phyloP scores from a whole-genome alignment of 331 rosid genomes.

The Pyrus hybrid region DNA sequence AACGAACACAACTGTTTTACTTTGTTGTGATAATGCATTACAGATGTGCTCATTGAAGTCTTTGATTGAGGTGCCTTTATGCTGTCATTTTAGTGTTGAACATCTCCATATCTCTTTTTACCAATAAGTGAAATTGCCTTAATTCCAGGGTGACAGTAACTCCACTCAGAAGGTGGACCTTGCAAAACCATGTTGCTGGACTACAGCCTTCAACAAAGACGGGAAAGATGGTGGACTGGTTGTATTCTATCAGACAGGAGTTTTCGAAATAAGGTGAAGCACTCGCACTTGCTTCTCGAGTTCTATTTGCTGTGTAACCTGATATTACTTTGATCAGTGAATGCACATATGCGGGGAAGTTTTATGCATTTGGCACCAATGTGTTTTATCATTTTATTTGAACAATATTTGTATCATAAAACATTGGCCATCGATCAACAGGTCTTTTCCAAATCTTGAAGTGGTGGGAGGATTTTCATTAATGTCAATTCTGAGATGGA shows the following conservation, averaged over 20 bases:
- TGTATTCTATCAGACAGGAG: constrained; percentile 66
- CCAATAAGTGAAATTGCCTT: constrained; percentile 20
- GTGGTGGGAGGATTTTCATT: constrained; percentile 59
- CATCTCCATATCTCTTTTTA: constrained; percentile 4
- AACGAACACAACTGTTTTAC: constrained; percentile 38
- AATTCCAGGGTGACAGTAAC: constrained; percentile 48
- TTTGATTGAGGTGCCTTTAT: constrained; percentile 51
- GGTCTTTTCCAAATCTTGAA: constrained; percentile 75
- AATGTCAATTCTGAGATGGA: constrained; percentile 68
- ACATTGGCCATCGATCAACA: constrained; percentile 19
- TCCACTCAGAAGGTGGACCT: constrained; percentile 49
- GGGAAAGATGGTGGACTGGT: constrained; percentile 48
- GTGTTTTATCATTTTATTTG: not conserved
- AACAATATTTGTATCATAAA: not conserved
- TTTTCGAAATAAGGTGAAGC: constrained; percentile 72
- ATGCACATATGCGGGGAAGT: not conserved
- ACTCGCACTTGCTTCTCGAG: constrained; percentile 9
- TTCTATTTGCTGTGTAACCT: constrained; percentile 2
- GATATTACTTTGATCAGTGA: not conserved
- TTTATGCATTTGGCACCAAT: constrained; percentile 2
- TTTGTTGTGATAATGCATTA: constrained; percentile 66
- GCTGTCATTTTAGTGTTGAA: constrained; percentile 6
- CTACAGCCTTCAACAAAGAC: constrained; percentile 51
- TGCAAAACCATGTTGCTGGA: constrained; percentile 65
- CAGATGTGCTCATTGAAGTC: constrained; percentile 44